These are phyloP conservation scores for Paulownia fortunei DNA, from an alignment of 257 asterid species.

Conservation along the genomic window DNA sequence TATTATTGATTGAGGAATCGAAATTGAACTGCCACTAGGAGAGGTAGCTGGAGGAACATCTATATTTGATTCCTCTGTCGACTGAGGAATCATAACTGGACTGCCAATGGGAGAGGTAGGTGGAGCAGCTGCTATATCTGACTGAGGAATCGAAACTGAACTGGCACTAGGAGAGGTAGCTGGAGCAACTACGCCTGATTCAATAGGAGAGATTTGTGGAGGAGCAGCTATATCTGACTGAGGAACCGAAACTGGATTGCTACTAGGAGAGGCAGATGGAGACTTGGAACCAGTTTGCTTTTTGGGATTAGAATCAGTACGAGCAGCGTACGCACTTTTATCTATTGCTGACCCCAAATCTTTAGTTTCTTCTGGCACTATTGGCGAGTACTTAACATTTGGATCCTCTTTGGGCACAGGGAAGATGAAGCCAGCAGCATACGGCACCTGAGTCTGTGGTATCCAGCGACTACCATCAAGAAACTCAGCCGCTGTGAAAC, in stretches of 20 bases:
- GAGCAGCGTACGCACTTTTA: background rate
- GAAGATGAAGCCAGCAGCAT: slow-evolving; percentile 52
- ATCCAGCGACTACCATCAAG: slow-evolving; percentile 68
- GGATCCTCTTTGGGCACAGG: slow-evolving; percentile 59
- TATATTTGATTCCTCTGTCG: background rate
- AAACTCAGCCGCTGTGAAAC: slow-evolving; percentile 59
- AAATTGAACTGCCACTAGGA: background rate
- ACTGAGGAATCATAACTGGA: background rate
- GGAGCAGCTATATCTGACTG: background rate
- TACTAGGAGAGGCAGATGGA: background rate
- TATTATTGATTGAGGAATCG: background rate
- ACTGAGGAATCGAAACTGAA: background rate
- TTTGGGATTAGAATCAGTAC: background rate
- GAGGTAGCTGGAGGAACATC: background rate
- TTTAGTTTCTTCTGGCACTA: slow-evolving; percentile 62
- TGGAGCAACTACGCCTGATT: background rate
- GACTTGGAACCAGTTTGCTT: background rate
- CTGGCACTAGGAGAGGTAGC: background rate
- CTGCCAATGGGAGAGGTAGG: background rate
- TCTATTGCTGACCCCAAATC: slow-evolving; percentile 49
- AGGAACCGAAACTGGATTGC: background rate
- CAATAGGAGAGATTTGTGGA: too few species aligned
- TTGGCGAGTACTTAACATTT: slow-evolving; percentile 58
- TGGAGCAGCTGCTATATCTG: background rate
- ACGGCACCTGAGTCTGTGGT: slow-evolving; percentile 50